phyloP scores from a whole-genome alignment of 2,329 filamentous ascomycete genomes.

The Madurella mycetomatis region DNA sequence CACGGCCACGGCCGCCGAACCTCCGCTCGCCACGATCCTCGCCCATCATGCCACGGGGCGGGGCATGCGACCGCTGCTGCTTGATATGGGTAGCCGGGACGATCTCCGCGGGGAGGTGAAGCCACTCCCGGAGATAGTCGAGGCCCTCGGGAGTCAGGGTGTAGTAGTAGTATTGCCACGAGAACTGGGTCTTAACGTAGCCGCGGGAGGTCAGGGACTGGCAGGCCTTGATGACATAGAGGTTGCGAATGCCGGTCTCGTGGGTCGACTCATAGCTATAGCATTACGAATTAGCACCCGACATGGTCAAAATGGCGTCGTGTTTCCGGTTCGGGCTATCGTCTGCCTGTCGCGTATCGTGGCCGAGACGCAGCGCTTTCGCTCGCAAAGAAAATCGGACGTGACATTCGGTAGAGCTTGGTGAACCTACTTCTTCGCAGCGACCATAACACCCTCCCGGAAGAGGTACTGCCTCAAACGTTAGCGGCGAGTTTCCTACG shows the following conservation, averaged over 20 bases:
- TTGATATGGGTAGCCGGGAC: conserved; percentile 99
- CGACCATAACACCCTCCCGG: conserved; percentile 88
- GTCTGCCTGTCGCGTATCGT: conserved; percentile 5
- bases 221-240: conserved; percentile 97
- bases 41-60: conserved; percentile 97
- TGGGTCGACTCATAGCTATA: conserved; percentile 47
- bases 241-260: conserved; percentile 99
- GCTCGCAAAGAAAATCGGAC: neutral
- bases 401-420: conserved; percentile 6
- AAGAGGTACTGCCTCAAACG: conserved; percentile 61
- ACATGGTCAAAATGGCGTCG: neutral
- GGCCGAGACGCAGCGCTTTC: conserved; percentile 4
- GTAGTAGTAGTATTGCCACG: conserved; percentile 99
- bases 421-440: conserved; percentile 82
- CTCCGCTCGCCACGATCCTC: conserved; percentile 77
- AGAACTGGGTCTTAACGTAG: conserved; percentile 99
- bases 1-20: conserved; percentile 72
- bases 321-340: neutral
- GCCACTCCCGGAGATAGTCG: conserved; percentile 99
- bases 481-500: conserved; percentile 20
- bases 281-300: conserved; percentile 21
- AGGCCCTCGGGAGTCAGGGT: conserved; percentile 96
- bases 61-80: conserved; percentile 98
- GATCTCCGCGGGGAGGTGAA: conserved; percentile 98
- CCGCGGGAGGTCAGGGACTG: conserved; percentile 98